These are phyloP conservation scores for Globisporangium barbulae DNA, from an alignment of 352 stramenopile genomes.

Conservation along the genomic window DNA sequence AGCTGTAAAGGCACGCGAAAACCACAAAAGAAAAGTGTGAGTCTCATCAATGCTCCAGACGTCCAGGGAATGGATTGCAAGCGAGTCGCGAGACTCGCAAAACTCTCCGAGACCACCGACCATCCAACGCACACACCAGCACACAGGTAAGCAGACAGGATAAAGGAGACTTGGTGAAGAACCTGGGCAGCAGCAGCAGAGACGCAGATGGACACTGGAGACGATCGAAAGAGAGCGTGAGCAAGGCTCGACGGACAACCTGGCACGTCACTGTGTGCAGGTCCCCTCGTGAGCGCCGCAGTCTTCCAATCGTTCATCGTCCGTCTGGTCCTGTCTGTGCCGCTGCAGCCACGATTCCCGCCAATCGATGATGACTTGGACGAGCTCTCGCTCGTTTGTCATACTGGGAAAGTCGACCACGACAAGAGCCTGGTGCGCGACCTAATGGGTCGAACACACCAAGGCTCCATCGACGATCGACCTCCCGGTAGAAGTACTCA, in stretches of 20 bases:
- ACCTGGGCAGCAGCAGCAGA: not conserved
- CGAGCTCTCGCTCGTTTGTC: conserved; percentile 4
- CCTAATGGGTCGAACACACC: conserved; percentile 17
- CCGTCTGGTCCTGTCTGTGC: not conserved
- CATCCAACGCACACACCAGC: conserved; percentile 6
- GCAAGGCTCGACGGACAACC: not conserved
- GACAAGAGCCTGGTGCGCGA: conserved; percentile 2
- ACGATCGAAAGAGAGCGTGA: too few relatives aligned
- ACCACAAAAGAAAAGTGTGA: not conserved
- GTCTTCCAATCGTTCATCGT: not conserved
- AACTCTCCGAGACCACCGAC: conserved; percentile 11
- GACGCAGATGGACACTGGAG: not conserved
- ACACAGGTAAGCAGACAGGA: not conserved
- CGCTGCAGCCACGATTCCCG: too few relatives aligned
- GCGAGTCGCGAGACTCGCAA: not conserved
- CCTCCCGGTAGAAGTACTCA: conserved; percentile 40
- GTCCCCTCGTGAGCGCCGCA: not conserved
- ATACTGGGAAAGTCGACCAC: not conserved
- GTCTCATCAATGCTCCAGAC: conserved; percentile 7
- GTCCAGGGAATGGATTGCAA: not conserved
- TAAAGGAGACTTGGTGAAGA: not conserved
- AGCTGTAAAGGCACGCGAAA: conserved; percentile 44
- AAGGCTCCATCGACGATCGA: not conserved
- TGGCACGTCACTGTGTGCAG: conserved; percentile 1
- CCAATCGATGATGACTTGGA: conserved; percentile 2